Evolutionary conservation across 83 land plant species (phyloP), one percentile per base, ranked within the genome.

Genomic region (Larix sibirica): DNA sequence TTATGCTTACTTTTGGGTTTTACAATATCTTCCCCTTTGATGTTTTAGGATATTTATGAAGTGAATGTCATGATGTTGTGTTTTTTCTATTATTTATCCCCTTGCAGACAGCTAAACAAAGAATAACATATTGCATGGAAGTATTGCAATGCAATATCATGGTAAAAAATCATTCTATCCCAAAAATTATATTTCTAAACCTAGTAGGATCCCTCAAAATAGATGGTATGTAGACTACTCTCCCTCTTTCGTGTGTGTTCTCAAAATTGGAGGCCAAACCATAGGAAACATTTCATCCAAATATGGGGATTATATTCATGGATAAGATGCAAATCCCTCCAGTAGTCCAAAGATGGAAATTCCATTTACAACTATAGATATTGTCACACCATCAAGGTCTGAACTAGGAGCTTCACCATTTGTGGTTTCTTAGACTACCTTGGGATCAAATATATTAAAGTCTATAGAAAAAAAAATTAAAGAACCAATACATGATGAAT

Each of bases 91-190:
- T 2, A 20, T 54, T 28, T 31, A 81, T 28, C 28, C 28, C 28
- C 28, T 28, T 28, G 0, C 28, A 95, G 94, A 79, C 81, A 86
- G 18, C 80, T 95, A 83, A 92, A 90, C 81, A 85, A 85, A 38
- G 98, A 95, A 73, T 91, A 80, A 79, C 90, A 77, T 23, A 62
- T 56, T 95, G 96, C 86, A 80, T 92, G 90, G 93, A 93, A 70
- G 91, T 89, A 62, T 86, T 95, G 44, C 90, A 94, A 56, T 95
- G 98, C 80, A 95, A 93, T 82, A 80, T 95, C 28, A 93, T 95
- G 2, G 86, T 90, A 12, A 91, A 94, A 88, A 93, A 88, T 60
- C 85, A 84, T 2, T 89, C 91, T 71, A 87, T 81, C n/a, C 89
- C 98, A 65, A 63, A 93, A 84, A 92, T 93, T 79, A 92, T 92